These are phyloP conservation scores for Leccinum ponderosum DNA, from an alignment of 1,284 basidiomycete genomes.

Conservation along the genomic window DNA sequence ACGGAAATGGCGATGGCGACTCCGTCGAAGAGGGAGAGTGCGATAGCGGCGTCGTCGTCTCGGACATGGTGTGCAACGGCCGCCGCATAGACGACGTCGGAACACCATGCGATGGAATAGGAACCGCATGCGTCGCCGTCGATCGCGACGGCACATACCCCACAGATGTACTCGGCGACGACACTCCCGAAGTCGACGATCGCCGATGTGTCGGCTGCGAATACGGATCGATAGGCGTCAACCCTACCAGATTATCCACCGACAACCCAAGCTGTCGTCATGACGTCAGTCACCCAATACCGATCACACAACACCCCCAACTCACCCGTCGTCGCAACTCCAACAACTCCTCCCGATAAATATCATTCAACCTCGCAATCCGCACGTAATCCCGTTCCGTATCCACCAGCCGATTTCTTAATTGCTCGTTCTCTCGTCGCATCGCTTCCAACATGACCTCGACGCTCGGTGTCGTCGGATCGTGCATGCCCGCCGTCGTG, in stretches of 20 bases:
- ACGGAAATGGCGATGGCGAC: constrained; percentile 48
- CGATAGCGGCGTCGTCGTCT: constrained; percentile 57
- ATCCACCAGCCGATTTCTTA: constrained; percentile 62
- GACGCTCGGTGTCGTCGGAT: constrained; percentile 51
- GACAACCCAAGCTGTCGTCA: constrained; percentile 60
- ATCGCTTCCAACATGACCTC: constrained; percentile 72
- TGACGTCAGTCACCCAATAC: constrained; percentile 1
- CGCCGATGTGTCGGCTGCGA: constrained; percentile 68
- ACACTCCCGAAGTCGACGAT: constrained; percentile 42
- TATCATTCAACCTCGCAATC: constrained; percentile 70
- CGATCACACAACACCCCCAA: constrained; percentile 9
- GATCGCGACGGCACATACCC: constrained; percentile 27
- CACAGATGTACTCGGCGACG: constrained; percentile 51
- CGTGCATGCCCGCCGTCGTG: constrained; percentile 28
- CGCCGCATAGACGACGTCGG: constrained; percentile 67
- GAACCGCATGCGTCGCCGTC: constrained; percentile 49
- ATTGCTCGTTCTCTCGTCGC: constrained; percentile 71
- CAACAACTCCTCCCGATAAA: constrained; percentile 79
- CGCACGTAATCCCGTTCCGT: constrained; percentile 75
- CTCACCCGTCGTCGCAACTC: constrained; percentile 72
- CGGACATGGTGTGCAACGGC: constrained; percentile 43
- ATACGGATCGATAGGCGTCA: constrained; percentile 58
- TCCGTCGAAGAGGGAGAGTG: constrained; percentile 61
- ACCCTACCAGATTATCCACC: constrained; percentile 73
- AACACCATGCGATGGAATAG: constrained; percentile 61